A percentile compares a stretch with the other conserved stretches of the same genome.
These are phyloP conservation scores for Populus davidiana DNA, from an alignment of 345 rosid genomes.

Conservation along the genomic window DNA sequence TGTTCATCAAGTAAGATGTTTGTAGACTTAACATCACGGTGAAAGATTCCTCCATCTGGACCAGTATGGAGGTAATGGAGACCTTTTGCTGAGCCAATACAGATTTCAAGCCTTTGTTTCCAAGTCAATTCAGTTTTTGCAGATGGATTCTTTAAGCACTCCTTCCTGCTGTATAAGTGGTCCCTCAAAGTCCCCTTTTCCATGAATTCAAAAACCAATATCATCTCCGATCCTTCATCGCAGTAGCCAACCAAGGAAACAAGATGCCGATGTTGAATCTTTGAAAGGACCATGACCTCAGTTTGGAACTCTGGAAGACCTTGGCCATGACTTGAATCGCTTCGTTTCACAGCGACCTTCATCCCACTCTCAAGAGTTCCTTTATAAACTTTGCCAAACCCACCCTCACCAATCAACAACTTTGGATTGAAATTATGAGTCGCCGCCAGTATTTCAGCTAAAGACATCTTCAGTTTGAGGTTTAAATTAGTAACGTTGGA, in stretches of 20 bases:
- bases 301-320: too few relatives aligned
- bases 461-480: constrained; percentile 20
- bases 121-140: too few relatives aligned
- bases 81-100: too few relatives aligned
- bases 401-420: constrained; percentile 15
- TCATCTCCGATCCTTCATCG: too few relatives aligned
- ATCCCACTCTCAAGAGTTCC: not conserved
- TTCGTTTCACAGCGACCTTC: constrained; percentile 18
- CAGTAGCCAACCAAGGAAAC: too few relatives aligned
- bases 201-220: too few relatives aligned
- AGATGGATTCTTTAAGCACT: too few relatives aligned
- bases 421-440: not conserved
- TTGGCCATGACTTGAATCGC: constrained; percentile 5
- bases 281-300: too few relatives aligned
- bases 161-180: too few relatives aligned
- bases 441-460: constrained; percentile 13
- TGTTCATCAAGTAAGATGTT: not conserved
- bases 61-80: not conserved
- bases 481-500: constrained; percentile 8
- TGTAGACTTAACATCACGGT: not conserved
- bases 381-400: constrained; percentile 1
- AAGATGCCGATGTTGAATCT: too few relatives aligned
- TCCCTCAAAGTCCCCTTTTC: too few relatives aligned
- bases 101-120: too few relatives aligned
- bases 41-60: not conserved